Conservation (phyloP, 2,329 filamentous ascomycete species). For the Aspergillus terreus region DNA sequence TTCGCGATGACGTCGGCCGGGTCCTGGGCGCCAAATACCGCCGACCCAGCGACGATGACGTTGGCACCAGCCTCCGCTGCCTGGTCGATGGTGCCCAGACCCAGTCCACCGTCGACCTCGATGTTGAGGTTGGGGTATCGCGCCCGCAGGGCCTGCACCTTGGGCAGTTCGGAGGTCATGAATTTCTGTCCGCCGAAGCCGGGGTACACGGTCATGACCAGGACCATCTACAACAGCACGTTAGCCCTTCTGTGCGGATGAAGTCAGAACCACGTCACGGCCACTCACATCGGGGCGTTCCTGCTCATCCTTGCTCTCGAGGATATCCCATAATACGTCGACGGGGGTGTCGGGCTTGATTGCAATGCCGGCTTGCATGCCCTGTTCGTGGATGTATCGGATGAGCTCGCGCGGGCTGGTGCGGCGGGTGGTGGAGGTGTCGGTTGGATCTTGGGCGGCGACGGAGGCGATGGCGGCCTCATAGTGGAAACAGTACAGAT, state of each 20-base stretch:
- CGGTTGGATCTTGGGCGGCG: conserved; percentile 75
- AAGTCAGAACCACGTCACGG: background rate
- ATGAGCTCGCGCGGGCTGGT: conserved; percentile 84
- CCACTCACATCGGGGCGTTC: conserved; percentile 82
- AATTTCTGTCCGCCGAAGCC: conserved; percentile 98
- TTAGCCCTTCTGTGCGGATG: background rate
- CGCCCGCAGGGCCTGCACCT: conserved; percentile 77
- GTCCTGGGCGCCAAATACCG: conserved; percentile 89
- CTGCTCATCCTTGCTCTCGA: conserved; percentile 67
- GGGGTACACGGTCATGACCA: conserved; percentile 97
- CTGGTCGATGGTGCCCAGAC: conserved; percentile 83
- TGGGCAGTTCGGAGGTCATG: conserved; percentile 93
- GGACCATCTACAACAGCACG: conserved; percentile 69
- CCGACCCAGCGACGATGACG: conserved; percentile 94
- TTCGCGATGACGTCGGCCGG: conserved; percentile 81
- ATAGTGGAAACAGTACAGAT: conserved; percentile 99
- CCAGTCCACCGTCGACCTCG: conserved; percentile 91
- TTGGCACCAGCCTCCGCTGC: conserved; percentile 95
- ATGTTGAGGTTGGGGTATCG: conserved; percentile 92
- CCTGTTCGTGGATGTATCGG: conserved; percentile 81
- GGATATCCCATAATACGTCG: conserved; percentile 85
- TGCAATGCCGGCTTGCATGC: conserved; percentile 87
- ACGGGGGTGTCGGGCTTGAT: conserved; percentile 91
- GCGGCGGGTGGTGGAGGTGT: conserved; percentile 59
- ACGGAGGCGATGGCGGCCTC: conserved; percentile 84